Base-by-base conservation (phyloP, 805 yeast species). In the Sungouiozyma ichnusensis region DNA sequence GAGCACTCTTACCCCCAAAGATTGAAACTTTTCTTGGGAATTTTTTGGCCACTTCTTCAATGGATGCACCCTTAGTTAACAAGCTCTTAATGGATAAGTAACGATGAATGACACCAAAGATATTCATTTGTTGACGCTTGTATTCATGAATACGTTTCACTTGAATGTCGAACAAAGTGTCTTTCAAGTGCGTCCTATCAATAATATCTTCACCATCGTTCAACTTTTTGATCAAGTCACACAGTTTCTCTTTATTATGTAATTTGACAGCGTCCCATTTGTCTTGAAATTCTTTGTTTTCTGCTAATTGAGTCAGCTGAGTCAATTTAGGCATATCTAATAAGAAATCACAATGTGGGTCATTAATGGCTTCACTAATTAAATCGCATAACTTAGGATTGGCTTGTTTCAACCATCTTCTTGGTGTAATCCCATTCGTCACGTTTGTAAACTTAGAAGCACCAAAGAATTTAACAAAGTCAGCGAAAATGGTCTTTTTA, bases 1-100 rank as follows among this genome's bases (percentile, higher is more conserved):
- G 97, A 9, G 97, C 97, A 45, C 94, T 83, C 66, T 88, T 87
- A 59, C 97, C 97, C 51, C 97, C 97, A 63, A 88, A 79, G 46
- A 87, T 74, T 35, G 79, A 73, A 43, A 84, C 92, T 58, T 81
- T 84, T 45, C 95, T 80, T 45, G 77, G 73, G 61, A 73, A 77
- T 55, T 76, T 73, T 48, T 62, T 54, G 36, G 71, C 68, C 55
- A 82, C 70, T 64, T 85, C 81, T 43, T 74, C 74, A 8, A 73
- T 67, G 31, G 85, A 64, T 49, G 85, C 68, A 19, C 64, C 64
- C 8, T 50, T 45, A 16, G 44, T 19, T 15, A 58, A 16, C 51
- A 57, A 37, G 37, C 74, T 68, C 67, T 86, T 86, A 63, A 87
- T 79, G 49, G 73, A 71, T 48, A 88, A 65, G 62, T 88, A 87